phyloP scores from a whole-genome alignment of 2,329 filamentous ascomycete species.

The Fusarium sp. region DNA sequence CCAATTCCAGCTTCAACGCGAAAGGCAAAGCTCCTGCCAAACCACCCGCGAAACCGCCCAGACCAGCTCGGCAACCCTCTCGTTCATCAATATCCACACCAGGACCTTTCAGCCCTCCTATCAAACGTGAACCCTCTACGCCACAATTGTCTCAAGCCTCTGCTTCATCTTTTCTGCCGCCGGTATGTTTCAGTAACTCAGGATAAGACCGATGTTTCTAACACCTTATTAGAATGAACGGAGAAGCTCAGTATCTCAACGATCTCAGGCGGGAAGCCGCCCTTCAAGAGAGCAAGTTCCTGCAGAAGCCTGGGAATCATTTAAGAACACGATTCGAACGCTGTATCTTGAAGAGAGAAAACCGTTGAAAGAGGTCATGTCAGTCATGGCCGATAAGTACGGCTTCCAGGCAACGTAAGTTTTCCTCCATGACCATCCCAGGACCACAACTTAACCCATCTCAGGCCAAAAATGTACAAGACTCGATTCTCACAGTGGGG shows the following conservation, averaged over 20 bases:
- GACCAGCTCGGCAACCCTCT: conserved; percentile 45
- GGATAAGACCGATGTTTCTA: conserved; percentile 1
- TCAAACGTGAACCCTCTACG: conserved; percentile 52
- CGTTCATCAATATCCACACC: conserved; percentile 43
- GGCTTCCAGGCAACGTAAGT: conserved; percentile 65
- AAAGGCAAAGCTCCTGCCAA: conserved; percentile 55
- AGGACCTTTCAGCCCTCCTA: conserved; percentile 43
- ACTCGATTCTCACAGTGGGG: conserved; percentile 68
- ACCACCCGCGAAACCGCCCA: conserved; percentile 50
- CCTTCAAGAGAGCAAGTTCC: conserved; percentile 60
- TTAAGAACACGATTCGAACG: conserved; percentile 60
- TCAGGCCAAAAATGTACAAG: conserved; percentile 68
- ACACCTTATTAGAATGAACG: conserved; percentile 46
- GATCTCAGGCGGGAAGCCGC: conserved; percentile 52
- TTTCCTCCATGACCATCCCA: background rate
- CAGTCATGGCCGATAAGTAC: conserved; percentile 63
- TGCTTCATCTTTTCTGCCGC: conserved; percentile 43
- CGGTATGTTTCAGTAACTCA: conserved; percentile 44
- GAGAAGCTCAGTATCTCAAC: conserved; percentile 49
- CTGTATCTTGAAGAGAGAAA: conserved; percentile 64
- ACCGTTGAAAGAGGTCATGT: conserved; percentile 66
- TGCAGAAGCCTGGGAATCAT: conserved; percentile 62
- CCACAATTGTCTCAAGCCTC: conserved; percentile 47
- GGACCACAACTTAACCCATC: conserved; percentile 29
- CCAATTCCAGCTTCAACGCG: conserved; percentile 48